Evolutionary conservation across 805 yeast species (phyloP).

Genomic region (Saccharomyces paradoxus): DNA sequence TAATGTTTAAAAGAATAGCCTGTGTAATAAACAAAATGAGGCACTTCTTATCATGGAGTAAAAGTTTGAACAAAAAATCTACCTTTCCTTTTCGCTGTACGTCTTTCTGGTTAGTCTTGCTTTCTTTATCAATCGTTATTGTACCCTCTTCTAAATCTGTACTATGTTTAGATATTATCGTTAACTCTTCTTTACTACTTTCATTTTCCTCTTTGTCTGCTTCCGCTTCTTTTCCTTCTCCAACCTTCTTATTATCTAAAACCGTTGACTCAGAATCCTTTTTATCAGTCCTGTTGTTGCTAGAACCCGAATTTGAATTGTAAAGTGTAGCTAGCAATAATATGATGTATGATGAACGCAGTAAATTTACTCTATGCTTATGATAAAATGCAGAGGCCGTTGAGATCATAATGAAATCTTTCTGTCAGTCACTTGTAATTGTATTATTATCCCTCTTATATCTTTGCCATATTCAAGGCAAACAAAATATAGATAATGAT

Average conservation of each 20-base stretch:
- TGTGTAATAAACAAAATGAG: slow-evolving; percentile 38
- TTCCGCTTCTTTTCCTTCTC: slow-evolving; percentile 5
- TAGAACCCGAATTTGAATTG: slow-evolving; percentile 10
- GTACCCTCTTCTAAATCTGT: not conserved
- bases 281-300: slow-evolving; percentile 5
- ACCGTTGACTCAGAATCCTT: slow-evolving; percentile 3
- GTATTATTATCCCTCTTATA: not conserved
- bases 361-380: slow-evolving; percentile 22
- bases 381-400: slow-evolving; percentile 15
- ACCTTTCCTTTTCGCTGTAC: slow-evolving; percentile 3
- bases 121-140: slow-evolving; percentile 2
- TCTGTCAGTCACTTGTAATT: not conserved
- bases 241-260: slow-evolving; percentile 4
- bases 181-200: not conserved
- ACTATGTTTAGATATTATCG: not conserved
- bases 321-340: slow-evolving; percentile 19
- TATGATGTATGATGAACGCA: slow-evolving; percentile 24
- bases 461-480: not conserved
- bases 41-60: slow-evolving; percentile 25
- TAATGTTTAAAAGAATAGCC: slow-evolving; percentile 47
- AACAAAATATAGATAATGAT: not conserved
- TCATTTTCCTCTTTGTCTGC: slow-evolving; percentile 3
- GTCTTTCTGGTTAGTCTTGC: slow-evolving; percentile 1
- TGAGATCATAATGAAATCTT: not conserved
- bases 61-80: slow-evolving; percentile 21